Base-by-base conservation (phyloP, 306 rosid genomes). In the Gastrolobium bilobum region DNA sequence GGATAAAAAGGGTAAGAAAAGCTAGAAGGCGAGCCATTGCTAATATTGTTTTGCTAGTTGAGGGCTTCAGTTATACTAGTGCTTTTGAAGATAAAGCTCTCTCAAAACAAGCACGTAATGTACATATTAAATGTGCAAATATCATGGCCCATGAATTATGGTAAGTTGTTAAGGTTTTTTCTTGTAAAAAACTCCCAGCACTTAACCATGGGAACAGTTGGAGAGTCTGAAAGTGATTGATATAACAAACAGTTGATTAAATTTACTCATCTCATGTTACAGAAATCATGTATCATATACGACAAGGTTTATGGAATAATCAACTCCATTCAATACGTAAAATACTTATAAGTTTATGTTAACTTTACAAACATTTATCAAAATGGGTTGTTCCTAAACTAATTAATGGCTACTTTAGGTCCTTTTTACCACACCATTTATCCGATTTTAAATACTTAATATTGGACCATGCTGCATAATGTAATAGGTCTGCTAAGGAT, bases 401-500 rank as follows among this genome's bases (percentile, higher is more conserved):
- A 20, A 20, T 20, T 20, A 20, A 20, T 20, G 26, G 26, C 26
- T 20, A 20, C 26, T 20, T 20, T 0, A 20, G 26, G 26, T 20
- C 26, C 26, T 20, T 20, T 20, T 20, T 20, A 20, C 26, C 26
- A 20, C 14, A 48, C 26, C 4, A 20, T 1, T n/a, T 6, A 20
- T 20, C 26, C 26, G 26, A 20, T 51, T 51, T 61, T 5, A 63
- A 14, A 52, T 33, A 51, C 38, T 2, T 46, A 2, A 71, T 38
- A 44, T 0, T 56, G 52, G 8, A 6, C 9, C 48, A 33, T 54
- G 50, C 40, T 75, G n/a, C 38, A 10, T 44, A 11, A 34, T 15
- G 48, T n/a, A n/a, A 63, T 42, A 91, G 91, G 84, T 79, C 81
- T 20, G 47, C 64, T 2, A 91, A 67, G 89, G 91, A 81, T 76